Evolutionary conservation across 2,329 filamentous ascomycete genomes (phyloP).

Genomic region (Aspergillus aculeatus): DNA sequence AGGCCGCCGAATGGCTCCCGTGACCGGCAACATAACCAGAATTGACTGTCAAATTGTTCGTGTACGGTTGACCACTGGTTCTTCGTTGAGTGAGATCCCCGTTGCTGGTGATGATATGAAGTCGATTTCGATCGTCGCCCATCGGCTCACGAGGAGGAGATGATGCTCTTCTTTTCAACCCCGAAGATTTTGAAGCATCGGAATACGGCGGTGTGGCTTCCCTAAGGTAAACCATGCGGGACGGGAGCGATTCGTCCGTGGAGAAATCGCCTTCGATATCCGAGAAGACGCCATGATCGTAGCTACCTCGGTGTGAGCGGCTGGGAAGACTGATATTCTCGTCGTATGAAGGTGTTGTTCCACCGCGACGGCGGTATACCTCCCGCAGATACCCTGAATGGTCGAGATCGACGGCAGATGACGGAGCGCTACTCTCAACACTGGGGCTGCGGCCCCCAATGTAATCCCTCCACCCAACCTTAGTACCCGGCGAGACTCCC

Average conservation of each 20-base stretch:
- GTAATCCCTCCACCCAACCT: constrained; percentile 43
- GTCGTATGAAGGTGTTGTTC: constrained; percentile 49
- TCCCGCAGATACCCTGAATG: constrained; percentile 36
- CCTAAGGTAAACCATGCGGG: constrained; percentile 39
- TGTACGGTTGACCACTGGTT: constrained; percentile 54
- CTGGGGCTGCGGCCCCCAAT: constrained; percentile 45
- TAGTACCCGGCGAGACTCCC: constrained; percentile 42
- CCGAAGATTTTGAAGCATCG: constrained; percentile 46
- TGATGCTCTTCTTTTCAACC: constrained; percentile 64
- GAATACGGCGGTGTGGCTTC: constrained; percentile 40
- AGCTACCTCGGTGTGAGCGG: constrained; percentile 59
- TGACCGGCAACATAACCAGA: constrained; percentile 57
- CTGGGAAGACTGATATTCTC: constrained; percentile 51
- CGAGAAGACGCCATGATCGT: constrained; percentile 59
- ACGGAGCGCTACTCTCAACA: constrained; percentile 42
- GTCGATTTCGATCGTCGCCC: constrained; percentile 34
- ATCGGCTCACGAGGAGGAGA: constrained; percentile 59
- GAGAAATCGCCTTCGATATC: constrained; percentile 46
- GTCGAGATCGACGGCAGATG: constrained; percentile 43
- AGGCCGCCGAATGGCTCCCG: constrained; percentile 64
- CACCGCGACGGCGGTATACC: constrained; percentile 46
- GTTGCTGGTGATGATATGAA: constrained; percentile 41
- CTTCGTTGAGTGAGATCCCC: constrained; percentile 57
- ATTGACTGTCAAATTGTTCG: constrained; percentile 54
- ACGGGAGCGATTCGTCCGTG: constrained; percentile 38